A percentile compares a stretch with the other conserved stretches of the same genome.
These are phyloP conservation scores for Bondarzewia mesenterica DNA, from an alignment of 1,284 basidiomycete species.

Conservation along the genomic window DNA sequence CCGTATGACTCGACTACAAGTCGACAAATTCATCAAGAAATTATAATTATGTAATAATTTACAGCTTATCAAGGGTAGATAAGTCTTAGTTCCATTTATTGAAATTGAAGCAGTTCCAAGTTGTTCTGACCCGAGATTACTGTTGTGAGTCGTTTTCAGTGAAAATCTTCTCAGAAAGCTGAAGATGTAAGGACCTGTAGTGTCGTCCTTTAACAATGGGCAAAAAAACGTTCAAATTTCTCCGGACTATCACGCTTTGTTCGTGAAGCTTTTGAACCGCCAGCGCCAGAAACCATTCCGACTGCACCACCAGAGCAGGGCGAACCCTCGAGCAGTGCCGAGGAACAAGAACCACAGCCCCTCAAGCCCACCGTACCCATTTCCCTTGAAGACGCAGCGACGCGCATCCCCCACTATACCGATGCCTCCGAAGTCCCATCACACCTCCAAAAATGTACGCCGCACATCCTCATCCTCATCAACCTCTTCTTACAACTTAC, in stretches of 20 bases:
- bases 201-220: too few relatives aligned
- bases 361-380: too few relatives aligned
- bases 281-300: neutral
- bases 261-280: neutral
- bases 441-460: constrained; percentile 77
- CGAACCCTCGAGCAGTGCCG: constrained; percentile 17
- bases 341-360: constrained; percentile 34
- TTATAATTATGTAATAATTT: too few relatives aligned
- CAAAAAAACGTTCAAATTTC: neutral
- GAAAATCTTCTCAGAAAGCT: too few relatives aligned
- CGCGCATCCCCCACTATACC: constrained; percentile 64
- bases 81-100: too few relatives aligned
- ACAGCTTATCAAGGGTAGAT: too few relatives aligned
- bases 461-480: neutral
- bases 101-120: too few relatives aligned
- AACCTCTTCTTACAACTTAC: constrained; percentile 1
- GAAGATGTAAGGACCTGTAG: too few relatives aligned
- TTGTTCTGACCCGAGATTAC: too few relatives aligned
- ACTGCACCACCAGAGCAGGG: neutral
- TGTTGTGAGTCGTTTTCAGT: too few relatives aligned
- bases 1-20: too few relatives aligned
- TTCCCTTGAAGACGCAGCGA: constrained; percentile 67
- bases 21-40: too few relatives aligned
- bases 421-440: constrained; percentile 60
- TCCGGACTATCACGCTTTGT: neutral